Percentiles rank a stretch among this genome's conserved stretches.
Conservation (phyloP, 176 grass and related monocot species). For the Oropetium thomaeum region DNA sequence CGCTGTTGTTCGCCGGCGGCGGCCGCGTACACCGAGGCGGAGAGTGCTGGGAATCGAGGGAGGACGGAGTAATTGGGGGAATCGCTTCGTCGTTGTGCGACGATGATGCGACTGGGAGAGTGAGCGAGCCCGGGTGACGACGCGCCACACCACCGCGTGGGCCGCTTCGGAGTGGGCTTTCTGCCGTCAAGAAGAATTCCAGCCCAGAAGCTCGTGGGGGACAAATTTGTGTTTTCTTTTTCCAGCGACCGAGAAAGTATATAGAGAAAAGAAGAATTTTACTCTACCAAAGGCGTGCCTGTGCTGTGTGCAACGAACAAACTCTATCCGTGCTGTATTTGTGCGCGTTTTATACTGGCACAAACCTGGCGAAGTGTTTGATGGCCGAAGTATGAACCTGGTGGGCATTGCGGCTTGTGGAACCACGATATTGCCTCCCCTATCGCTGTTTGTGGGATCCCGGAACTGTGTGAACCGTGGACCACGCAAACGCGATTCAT, state of each 20-base stretch:
- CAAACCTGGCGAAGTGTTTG: not conserved
- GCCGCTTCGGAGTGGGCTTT: not conserved
- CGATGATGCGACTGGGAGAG: not conserved
- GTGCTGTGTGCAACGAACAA: not conserved
- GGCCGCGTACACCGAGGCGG: conserved; percentile 26
- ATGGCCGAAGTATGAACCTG: not conserved
- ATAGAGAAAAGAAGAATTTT: too few species aligned
- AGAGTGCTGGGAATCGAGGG: not conserved
- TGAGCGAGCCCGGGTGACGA: not conserved
- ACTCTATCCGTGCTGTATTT: not conserved
- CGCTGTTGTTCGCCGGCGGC: conserved; percentile 24
- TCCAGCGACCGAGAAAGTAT: not conserved
- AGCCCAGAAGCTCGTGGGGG: not conserved
- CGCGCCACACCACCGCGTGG: not conserved
- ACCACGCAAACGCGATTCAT: not conserved
- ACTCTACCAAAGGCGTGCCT: too few species aligned
- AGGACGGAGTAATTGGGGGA: conserved; percentile 19
- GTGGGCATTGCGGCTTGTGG: not conserved
- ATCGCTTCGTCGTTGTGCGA: conserved; percentile 25
- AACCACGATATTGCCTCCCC: not conserved
- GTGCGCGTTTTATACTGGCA: too few species aligned
- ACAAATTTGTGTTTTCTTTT: not conserved
- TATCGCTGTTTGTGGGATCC: not conserved
- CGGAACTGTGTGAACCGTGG: not conserved
- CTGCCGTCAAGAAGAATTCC: not conserved